Conservation (phyloP, 2,329 filamentous ascomycete genomes). For the Beauveria medogensis region DNA sequence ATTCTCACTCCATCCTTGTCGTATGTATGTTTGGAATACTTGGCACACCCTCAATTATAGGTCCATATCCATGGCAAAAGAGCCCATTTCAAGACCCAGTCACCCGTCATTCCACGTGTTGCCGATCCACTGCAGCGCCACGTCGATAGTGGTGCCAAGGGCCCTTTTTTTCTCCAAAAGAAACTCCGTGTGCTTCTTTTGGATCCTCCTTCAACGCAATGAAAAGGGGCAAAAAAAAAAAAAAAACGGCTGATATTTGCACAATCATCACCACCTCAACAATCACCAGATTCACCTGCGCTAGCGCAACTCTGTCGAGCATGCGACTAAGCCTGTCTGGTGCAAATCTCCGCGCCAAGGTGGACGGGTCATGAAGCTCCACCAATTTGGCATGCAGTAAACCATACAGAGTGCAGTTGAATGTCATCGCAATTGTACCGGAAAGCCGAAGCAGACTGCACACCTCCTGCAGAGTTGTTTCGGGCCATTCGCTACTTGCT, state of each 20-base stretch:
- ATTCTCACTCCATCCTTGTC: background rate
- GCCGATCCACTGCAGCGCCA: constrained; percentile 7
- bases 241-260: background rate
- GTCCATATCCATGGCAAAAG: background rate
- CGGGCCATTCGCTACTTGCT: background rate
- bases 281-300: background rate
- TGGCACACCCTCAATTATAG: background rate
- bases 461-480: background rate
- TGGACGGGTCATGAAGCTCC: background rate
- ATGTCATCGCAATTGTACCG: constrained; percentile 1
- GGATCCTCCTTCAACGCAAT: background rate
- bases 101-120: constrained; percentile 8
- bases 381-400: background rate
- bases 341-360: constrained; percentile 1
- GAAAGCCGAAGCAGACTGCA: background rate
- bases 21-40: background rate
- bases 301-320: constrained; percentile 1
- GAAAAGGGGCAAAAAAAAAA: background rate
- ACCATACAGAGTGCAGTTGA: constrained; percentile 1
- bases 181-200: background rate
- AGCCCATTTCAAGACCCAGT: constrained; percentile 1
- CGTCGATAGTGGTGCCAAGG: background rate
- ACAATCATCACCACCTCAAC: background rate
- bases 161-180: background rate
- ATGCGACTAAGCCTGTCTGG: background rate